These are phyloP conservation scores for Trichophyton mentagrophytes DNA, from an alignment of 2,329 filamentous ascomycete species.

Conservation along the genomic window DNA sequence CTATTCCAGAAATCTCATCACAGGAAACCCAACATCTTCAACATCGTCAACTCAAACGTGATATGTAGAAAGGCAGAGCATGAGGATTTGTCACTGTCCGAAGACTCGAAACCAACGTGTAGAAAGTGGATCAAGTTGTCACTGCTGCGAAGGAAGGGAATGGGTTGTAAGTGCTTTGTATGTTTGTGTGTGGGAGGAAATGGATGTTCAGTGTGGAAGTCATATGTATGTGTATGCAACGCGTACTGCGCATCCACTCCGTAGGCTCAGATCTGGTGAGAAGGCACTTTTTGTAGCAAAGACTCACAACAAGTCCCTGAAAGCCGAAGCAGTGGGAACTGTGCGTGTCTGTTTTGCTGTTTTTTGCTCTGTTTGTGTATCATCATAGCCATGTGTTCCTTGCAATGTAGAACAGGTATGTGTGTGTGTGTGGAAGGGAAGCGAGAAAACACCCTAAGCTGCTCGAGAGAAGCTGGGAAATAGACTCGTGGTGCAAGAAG, in stretches of 20 bases:
- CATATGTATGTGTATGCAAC: not conserved
- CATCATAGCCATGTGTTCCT: not conserved
- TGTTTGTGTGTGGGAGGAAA: no score
- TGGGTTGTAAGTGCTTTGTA: not conserved
- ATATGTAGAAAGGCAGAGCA: not conserved
- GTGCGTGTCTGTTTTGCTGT: not conserved
- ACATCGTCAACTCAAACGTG: not conserved
- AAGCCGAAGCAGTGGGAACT: not conserved
- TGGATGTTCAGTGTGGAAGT: no score
- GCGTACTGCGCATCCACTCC: no score
- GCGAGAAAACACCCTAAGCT: not conserved
- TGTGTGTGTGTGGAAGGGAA: not conserved
- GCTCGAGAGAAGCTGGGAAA: not conserved
- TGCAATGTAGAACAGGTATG: not conserved
- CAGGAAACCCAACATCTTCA: not conserved
- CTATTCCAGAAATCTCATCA: not conserved
- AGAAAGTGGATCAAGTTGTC: not conserved
- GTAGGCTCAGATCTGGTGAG: not conserved
- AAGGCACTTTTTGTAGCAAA: not conserved
- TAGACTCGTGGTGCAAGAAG: not conserved
- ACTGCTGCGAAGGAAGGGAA: not conserved
- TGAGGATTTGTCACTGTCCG: not conserved
- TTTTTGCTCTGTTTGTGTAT: not conserved
- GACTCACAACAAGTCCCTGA: not conserved
- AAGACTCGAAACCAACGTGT: not conserved